Evolutionary conservation across 2,329 filamentous ascomycete genomes (phyloP).

Genomic region (Colletotrichum gloeosporioides): DNA sequence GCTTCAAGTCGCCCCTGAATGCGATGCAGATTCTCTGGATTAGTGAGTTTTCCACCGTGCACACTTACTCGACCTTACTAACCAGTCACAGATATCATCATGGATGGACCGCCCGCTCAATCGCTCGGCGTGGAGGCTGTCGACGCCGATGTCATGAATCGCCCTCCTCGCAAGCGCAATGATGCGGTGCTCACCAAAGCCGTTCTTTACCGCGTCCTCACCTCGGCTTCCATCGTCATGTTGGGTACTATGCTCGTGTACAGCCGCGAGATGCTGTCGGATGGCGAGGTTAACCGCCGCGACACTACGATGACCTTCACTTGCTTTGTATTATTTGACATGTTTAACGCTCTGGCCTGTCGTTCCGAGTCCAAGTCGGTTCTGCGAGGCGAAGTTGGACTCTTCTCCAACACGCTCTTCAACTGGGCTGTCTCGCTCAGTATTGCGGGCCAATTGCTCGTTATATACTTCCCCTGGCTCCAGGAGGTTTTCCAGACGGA

Average conservation of each 20-base stretch:
- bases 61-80: constrained; percentile 1
- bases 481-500: constrained; percentile 98
- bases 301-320: constrained; percentile 99
- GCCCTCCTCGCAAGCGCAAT: constrained; percentile 81
- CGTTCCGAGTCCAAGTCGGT: constrained; percentile 91
- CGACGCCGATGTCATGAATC: constrained; percentile 91
- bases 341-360: constrained; percentile 97
- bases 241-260: constrained; percentile 91
- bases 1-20: constrained; percentile 94
- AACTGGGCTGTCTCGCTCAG: constrained; percentile 93
- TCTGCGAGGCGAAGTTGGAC: constrained; percentile 80
- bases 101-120: constrained; percentile 97
- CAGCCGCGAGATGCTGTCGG: constrained; percentile 85
- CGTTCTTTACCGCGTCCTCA: constrained; percentile 84
- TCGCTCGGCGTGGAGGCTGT: constrained; percentile 96
- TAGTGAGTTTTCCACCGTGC: constrained; percentile 66
- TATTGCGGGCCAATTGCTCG: constrained; percentile 83
- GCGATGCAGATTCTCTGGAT: constrained; percentile 99
- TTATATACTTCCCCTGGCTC: constrained; percentile 93
- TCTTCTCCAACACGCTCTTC: constrained; percentile 91
- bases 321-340: constrained; percentile 98
- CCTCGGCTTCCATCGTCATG: constrained; percentile 89
- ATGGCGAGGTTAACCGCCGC: constrained; percentile 83
- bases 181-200: constrained; percentile 89
- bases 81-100: constrained; percentile 81